Percentiles rank a stretch among this genome's conserved stretches.
Conservation (phyloP, 495 filamentous ascomycete species). For the Trichoderma reesei region DNA sequence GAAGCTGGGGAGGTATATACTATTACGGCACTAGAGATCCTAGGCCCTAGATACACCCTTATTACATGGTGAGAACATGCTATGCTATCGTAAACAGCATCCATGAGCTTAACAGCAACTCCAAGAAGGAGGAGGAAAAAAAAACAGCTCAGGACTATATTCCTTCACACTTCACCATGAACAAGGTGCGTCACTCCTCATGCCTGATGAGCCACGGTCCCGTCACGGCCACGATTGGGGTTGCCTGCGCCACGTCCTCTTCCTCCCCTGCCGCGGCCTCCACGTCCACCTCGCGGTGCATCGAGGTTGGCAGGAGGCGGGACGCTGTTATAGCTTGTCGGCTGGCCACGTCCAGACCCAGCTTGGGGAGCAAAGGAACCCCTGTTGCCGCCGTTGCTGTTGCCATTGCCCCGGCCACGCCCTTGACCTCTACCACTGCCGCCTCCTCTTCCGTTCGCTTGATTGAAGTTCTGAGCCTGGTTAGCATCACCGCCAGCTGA, state of each 20-base stretch:
- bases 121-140: too few relatives aligned
- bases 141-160: background rate
- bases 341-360: conserved; percentile 20
- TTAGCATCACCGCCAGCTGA: conserved; percentile 17
- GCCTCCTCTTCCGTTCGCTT: conserved; percentile 17
- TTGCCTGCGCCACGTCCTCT: conserved; percentile 21
- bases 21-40: too few relatives aligned
- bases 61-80: too few relatives aligned
- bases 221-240: conserved; percentile 18
- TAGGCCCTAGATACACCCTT: too few relatives aligned
- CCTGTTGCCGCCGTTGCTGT: conserved; percentile 20
- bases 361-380: conserved; percentile 20
- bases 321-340: conserved; percentile 53
- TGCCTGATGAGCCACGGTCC: conserved; percentile 10
- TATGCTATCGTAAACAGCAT: too few relatives aligned
- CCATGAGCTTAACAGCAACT: too few relatives aligned
- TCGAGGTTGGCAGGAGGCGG: conserved; percentile 70
- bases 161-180: background rate
- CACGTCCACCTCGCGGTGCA: conserved; percentile 36
- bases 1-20: too few relatives aligned
- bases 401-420: conserved; percentile 23
- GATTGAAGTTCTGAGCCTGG: conserved; percentile 15
- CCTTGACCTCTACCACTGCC: conserved; percentile 29
- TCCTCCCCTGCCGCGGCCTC: conserved; percentile 38
- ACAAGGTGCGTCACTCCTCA: background rate